These are phyloP conservation scores for Fusarium mexicanum DNA, from an alignment of 2,329 filamentous ascomycete genomes.

Conservation along the genomic window DNA sequence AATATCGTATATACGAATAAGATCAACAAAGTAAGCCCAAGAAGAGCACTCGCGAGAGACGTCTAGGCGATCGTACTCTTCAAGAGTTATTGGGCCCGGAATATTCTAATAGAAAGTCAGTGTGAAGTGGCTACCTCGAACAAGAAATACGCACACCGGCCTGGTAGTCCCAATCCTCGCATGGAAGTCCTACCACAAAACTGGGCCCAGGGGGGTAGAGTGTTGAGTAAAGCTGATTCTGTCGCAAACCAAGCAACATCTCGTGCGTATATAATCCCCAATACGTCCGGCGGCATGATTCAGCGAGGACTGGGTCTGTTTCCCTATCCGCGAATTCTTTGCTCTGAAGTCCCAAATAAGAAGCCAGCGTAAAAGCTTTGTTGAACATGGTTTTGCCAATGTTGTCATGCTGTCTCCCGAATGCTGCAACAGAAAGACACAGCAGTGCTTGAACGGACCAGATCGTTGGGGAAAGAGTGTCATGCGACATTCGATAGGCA, in stretches of 20 bases:
- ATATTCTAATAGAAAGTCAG: conserved; percentile 23
- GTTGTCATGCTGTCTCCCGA: conserved; percentile 8
- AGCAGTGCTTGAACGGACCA: conserved; percentile 40
- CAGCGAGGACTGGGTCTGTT: conserved; percentile 24
- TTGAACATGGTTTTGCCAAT: conserved; percentile 7
- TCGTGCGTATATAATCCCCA: conserved; percentile 40
- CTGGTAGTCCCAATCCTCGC: conserved; percentile 40
- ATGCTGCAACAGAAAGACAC: conserved; percentile 30
- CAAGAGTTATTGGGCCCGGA: conserved; percentile 21
- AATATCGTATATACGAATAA: conserved; percentile 34
- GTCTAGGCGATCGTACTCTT: conserved; percentile 19
- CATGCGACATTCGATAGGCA: conserved; percentile 26
- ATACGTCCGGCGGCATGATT: conserved; percentile 40
- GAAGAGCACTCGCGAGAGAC: conserved; percentile 24
- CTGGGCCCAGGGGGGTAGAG: conserved; percentile 1
- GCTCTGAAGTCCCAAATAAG: conserved; percentile 29
- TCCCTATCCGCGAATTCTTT: conserved; percentile 30
- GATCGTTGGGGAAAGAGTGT: conserved; percentile 11
- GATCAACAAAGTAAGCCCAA: conserved; percentile 36
- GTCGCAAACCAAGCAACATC: conserved; percentile 27
- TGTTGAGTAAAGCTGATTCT: conserved; percentile 9
- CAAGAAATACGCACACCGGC: conserved; percentile 15
- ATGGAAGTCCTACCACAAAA: conserved; percentile 37
- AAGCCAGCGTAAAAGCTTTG: conserved; percentile 25
- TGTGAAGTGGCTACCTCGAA: neutral